Evolutionary conservation across 148 eudicot species (phyloP).

Genomic region (Beta vulgaris): DNA sequence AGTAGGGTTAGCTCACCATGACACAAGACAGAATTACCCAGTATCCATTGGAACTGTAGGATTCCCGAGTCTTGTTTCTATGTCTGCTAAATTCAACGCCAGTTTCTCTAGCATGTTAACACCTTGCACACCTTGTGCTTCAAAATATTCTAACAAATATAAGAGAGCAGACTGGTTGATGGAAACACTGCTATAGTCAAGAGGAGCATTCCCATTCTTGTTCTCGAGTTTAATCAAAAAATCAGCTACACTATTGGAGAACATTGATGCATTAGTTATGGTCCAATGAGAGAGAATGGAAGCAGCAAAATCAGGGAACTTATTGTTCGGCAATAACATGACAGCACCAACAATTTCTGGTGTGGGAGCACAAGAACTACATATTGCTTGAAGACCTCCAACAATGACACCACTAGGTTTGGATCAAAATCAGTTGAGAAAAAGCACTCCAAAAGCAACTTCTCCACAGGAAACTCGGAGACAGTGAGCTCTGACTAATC

Average conservation of each 20-base stretch:
- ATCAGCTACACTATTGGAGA: constrained; percentile 26
- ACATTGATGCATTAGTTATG: constrained; percentile 20
- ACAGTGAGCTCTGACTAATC: constrained; percentile 39
- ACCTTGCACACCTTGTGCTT: constrained; percentile 21
- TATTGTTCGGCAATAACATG: constrained; percentile 36
- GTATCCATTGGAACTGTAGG: constrained; percentile 23
- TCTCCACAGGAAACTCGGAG: constrained; percentile 35
- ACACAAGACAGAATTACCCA: constrained; percentile 13
- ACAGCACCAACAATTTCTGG: constrained; percentile 41
- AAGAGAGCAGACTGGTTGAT: constrained; percentile 36
- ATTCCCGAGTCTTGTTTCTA: constrained; percentile 20
- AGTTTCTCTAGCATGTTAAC: constrained; percentile 26
- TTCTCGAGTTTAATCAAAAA: constrained; percentile 34
- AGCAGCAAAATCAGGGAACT: constrained; percentile 36
- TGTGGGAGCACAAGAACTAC: constrained; percentile 35
- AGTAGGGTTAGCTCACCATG: constrained; percentile 12
- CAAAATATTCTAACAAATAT: constrained; percentile 30
- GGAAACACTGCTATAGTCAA: constrained; percentile 17
- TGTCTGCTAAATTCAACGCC: constrained; percentile 24
- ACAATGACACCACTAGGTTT: constrained; percentile 21
- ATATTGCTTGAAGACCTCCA: constrained; percentile 32
- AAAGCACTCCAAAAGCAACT: constrained; percentile 35
- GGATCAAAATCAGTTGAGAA: constrained; percentile 31
- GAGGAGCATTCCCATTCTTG: constrained; percentile 15
- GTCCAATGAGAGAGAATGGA: constrained; percentile 39